These are phyloP conservation scores for Boletus sensibilis DNA, from an alignment of 768 basidiomycete species.

Conservation along the genomic window DNA sequence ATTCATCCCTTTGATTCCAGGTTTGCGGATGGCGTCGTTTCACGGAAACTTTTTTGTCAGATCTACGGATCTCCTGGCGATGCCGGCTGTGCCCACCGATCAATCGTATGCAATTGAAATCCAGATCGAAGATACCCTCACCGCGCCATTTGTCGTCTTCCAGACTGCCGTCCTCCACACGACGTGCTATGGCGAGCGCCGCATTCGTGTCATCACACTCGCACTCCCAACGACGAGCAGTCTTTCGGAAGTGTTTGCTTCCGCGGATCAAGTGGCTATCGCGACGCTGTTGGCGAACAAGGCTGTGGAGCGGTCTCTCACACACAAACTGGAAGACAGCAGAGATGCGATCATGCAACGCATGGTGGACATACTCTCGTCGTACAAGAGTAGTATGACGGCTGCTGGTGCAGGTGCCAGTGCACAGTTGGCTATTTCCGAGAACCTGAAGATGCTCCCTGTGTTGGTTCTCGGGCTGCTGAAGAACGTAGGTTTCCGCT, in stretches of 20 bases:
- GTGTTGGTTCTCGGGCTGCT: slow-evolving; percentile 84
- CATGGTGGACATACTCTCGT: slow-evolving; percentile 77
- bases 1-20: slow-evolving; percentile 34
- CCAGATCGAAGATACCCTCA: slow-evolving; percentile 92
- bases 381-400: slow-evolving; percentile 97
- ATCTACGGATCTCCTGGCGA: slow-evolving; percentile 92
- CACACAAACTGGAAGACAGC: slow-evolving; percentile 86
- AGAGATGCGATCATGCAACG: slow-evolving; percentile 82
- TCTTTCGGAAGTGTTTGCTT: slow-evolving; percentile 86
- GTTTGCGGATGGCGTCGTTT: slow-evolving; percentile 95
- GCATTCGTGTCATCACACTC: slow-evolving; percentile 87
- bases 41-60: slow-evolving; percentile 99
- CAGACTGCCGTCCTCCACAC: slow-evolving; percentile 96
- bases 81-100: slow-evolving; percentile 95
- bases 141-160: slow-evolving; percentile 86
- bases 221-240: slow-evolving; percentile 87
- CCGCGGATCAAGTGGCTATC: slow-evolving; percentile 86
- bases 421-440: slow-evolving; percentile 87
- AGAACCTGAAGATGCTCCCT: slow-evolving; percentile 94
- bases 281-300: slow-evolving; percentile 86
- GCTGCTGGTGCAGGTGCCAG: slow-evolving; percentile 90
- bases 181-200: slow-evolving; percentile 88
- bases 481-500: slow-evolving; percentile 74
- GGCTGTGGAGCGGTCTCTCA: slow-evolving; percentile 84
- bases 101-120: slow-evolving; percentile 96